These are phyloP conservation scores for Cinnamomum chago DNA, from an alignment of 164 flowering plant genomes.

Conservation along the genomic window DNA sequence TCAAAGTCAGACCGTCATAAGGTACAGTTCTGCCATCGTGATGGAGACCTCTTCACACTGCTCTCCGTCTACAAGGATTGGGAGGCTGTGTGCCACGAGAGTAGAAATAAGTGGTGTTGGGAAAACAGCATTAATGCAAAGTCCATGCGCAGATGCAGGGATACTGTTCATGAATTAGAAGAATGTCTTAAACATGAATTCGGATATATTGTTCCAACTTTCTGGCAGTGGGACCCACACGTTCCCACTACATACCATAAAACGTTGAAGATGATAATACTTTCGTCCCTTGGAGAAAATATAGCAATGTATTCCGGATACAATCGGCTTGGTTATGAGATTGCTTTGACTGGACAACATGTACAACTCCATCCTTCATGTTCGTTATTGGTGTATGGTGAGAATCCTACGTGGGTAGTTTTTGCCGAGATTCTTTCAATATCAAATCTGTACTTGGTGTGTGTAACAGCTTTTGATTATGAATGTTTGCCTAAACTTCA, in stretches of 20 bases:
- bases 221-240: slow-evolving; percentile 72
- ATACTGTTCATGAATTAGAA: slow-evolving; percentile 68
- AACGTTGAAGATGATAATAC: slow-evolving; percentile 54
- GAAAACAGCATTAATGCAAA: slow-evolving; percentile 93
- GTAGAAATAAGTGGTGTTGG: slow-evolving; percentile 84
- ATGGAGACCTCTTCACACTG: slow-evolving; percentile 90
- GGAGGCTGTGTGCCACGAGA: slow-evolving; percentile 49
- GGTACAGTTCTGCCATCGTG: slow-evolving; percentile 75
- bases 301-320: slow-evolving; percentile 84
- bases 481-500: slow-evolving; percentile 43
- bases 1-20: slow-evolving; percentile 70
- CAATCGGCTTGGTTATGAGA: slow-evolving; percentile 87
- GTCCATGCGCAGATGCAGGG: slow-evolving; percentile 82
- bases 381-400: slow-evolving; percentile 62
- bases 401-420: slow-evolving; percentile 84
- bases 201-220: slow-evolving; percentile 47
- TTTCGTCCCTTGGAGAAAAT: slow-evolving; percentile 72
- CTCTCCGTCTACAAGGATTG: slow-evolving; percentile 87
- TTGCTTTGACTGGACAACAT: slow-evolving; percentile 68
- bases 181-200: slow-evolving; percentile 63
- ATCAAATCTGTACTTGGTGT: slow-evolving; percentile 62
- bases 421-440: slow-evolving; percentile 70
- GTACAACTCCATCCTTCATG: slow-evolving; percentile 86
- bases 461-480: slow-evolving; percentile 74
- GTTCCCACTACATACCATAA: slow-evolving; percentile 35